A percentile compares a stretch with the other conserved stretches of the same genome.
Evolutionary conservation across 2,329 filamentous ascomycete species (phyloP).

Genomic region (Microsporum ferrugineum): DNA sequence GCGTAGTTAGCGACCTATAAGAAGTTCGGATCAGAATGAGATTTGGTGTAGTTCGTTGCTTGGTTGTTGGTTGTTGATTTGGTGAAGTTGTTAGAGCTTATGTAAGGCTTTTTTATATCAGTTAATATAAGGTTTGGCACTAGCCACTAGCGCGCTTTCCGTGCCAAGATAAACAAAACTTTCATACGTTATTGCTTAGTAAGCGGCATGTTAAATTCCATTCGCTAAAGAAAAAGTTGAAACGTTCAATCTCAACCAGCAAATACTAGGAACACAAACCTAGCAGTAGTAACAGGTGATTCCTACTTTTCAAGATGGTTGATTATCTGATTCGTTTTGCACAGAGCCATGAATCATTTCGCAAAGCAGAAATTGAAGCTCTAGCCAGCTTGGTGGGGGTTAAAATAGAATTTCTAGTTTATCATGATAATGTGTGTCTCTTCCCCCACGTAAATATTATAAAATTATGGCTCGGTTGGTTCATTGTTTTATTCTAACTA

Average conservation of each 20-base stretch:
- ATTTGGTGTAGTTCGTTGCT: too few relatives aligned
- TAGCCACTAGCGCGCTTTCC: not conserved
- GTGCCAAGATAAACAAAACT: not conserved
- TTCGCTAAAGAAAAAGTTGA: not conserved
- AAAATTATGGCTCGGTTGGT: not conserved
- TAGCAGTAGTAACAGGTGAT: not conserved
- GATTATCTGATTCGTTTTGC: conserved; percentile 83
- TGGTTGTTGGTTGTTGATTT: too few relatives aligned
- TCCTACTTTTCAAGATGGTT: conserved; percentile 28
- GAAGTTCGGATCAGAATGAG: too few relatives aligned
- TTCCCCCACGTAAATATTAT: not conserved
- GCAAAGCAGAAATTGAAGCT: conserved; percentile 69
- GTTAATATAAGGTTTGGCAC: too few relatives aligned
- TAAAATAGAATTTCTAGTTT: conserved; percentile 60
- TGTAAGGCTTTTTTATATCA: too few relatives aligned
- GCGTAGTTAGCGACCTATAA: too few relatives aligned
- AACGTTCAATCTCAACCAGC: not conserved
- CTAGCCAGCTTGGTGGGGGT: conserved; percentile 59
- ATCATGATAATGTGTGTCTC: conserved; percentile 57
- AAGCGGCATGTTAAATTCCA: not conserved
- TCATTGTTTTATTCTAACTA: conserved; percentile 1
- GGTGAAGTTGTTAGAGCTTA: too few relatives aligned
- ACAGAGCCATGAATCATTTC: conserved; percentile 84
- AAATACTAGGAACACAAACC: not conserved
- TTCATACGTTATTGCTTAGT: not conserved